Evolutionary conservation across 176 grass and related monocot species (phyloP), one percentile per base, ranked within the genome.

Genomic region (Avena atlantica): DNA sequence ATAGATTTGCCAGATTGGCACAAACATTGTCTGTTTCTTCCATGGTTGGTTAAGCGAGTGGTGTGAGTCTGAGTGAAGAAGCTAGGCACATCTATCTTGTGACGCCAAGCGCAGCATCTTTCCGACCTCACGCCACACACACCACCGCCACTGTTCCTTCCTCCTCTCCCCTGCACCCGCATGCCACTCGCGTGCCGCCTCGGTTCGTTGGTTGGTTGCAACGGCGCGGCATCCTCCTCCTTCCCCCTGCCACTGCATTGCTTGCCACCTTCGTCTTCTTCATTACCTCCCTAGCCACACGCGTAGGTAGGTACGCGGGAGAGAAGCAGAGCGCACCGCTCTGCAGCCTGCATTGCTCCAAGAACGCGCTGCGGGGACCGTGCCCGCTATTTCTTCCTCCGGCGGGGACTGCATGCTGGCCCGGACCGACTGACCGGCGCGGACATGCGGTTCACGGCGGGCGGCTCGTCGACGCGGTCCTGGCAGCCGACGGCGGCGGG

Each of bases 401-500:
- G 13, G 45, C 47, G 47, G 51, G 4, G 51, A 3, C 4, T 4
- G 52, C 52, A 57, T 57, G 55, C 55, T 57, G 17, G 13, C 14
- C 11, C 12, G 2, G 45, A 82, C 51, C 21, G 34, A 44, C 56
- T 31, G 68, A 60, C 23, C 49, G 55, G 52, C 52, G 3, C n/a
- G 2, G 81, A 31, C 40, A 92, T 93, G 91, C 85, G 85, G 81
- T 85, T 93, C 88, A 78, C 86, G 17, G 71, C 88, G 61, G 91
- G 91, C 13, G 87, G 84, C 9, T 92, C 88, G 61, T 49, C 85
- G 70, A 62, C 82, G 86, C 78, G 70, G 71, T 84, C 92, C 29
- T 96, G 88, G 85, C 50, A 96, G 84, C 92, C 94, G 2, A 37
- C 61, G 88, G 63, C 85, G 82, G 87, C 87, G 51, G 63, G 63